A percentile compares a stretch with the other conserved stretches of the same genome.
Conservation (phyloP, 1,139 yeast genomes). For the Kurtzmaniella natalensis region DNA sequence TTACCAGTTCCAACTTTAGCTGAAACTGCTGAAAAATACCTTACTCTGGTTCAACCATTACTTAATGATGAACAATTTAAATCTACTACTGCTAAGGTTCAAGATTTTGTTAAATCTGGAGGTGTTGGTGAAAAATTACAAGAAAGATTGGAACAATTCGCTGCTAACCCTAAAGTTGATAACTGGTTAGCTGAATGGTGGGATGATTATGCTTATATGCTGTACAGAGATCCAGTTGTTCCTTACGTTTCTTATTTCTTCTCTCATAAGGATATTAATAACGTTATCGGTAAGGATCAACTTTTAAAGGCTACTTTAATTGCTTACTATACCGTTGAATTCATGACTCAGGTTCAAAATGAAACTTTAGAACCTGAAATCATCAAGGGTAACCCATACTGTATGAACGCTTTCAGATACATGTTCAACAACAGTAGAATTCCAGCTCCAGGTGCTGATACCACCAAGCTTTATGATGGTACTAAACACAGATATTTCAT, state of each 20-base stretch:
- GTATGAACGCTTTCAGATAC: constrained; percentile 89
- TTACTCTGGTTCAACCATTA: constrained; percentile 69
- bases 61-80: constrained; percentile 50
- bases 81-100: constrained; percentile 55
- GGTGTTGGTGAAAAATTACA: constrained; percentile 72
- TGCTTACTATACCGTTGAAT: constrained; percentile 52
- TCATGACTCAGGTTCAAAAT: constrained; percentile 50
- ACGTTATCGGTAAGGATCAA: constrained; percentile 62
- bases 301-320: constrained; percentile 67
- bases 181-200: constrained; percentile 94
- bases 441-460: constrained; percentile 59
- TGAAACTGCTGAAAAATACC: constrained; percentile 66
- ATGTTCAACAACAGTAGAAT: constrained; percentile 90
- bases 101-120: constrained; percentile 57
- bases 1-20: constrained; percentile 84
- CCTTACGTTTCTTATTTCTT: constrained; percentile 92
- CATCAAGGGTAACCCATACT: constrained; percentile 75
- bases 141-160: constrained; percentile 54
- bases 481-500: constrained; percentile 65
- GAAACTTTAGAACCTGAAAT: constrained; percentile 74
- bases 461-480: constrained; percentile 47
- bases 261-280: constrained; percentile 66
- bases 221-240: constrained; percentile 87
- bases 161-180: constrained; percentile 51
- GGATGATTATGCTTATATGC: constrained; percentile 92